Evolutionary conservation across 768 basidiomycete genomes (phyloP), one percentile per base, ranked within the genome.

Genomic region (Suillus sp.): DNA sequence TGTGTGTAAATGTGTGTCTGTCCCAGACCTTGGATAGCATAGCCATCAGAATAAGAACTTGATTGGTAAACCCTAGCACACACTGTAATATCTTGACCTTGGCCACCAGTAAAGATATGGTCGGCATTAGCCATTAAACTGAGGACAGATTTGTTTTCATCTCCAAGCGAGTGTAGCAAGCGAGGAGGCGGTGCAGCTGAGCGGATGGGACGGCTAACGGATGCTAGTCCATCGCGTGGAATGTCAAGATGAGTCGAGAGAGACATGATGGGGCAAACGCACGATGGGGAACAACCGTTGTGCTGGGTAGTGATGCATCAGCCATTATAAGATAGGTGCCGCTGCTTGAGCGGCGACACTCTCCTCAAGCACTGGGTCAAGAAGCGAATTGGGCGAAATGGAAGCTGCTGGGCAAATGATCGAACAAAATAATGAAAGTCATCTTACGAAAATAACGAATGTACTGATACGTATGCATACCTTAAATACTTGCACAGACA

Each of bases 51-150:
- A 32, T 20, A 59, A 37, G 55, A 13, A 55, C 11, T 13, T 40
- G 38, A 55, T 42, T 38, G 37, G 59, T 32, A 32, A 37, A 30
- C 22, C 70, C 85, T 67, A 67, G 93, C 94, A 58, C 85, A 84
- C 8, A 57, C 56, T 27, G 38, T 18, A 62, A 96, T 93, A 69
- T 91, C 86, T 62, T 85, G 78, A 55, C 83, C 85, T 71, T 95
- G 93, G 67, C 87, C 91, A 1, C 94, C 94, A 61, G 88, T 90
- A 71, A 91, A 96, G 51, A 96, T 91, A 70, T 91, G 83, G 14
- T 79, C 72, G 7, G 83, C 82, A 70, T 89, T 89, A 2, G 92
- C 88, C 32, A 89, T 90, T 16, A 94, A 78, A 70, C 90, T 88
- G 35, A 94, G 79, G 3, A 93, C 85, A 7, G 92, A 93, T 72